Evolutionary conservation across 495 filamentous ascomycete genomes (phyloP), one percentile per base, ranked within the genome.

Genomic region (Tuber calosporum): DNA sequence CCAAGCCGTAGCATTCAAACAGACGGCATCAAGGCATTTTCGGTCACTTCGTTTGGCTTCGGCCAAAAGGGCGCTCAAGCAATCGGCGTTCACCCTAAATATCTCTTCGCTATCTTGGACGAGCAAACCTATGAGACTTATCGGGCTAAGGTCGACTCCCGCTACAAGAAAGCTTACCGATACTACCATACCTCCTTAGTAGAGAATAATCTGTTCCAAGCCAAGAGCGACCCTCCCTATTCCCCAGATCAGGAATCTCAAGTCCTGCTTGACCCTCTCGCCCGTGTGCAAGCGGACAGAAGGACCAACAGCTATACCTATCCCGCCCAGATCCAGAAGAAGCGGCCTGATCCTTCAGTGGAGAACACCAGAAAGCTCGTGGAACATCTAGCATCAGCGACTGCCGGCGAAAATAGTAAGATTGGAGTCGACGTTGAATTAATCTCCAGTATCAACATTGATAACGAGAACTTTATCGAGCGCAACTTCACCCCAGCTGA

Each of bases 11-110:
- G 88, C 84, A 94, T 99, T 80, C 96, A 99, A 85, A 99, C 95
- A 39, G 95, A 98, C 80, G 95, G 96, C 71, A 85, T 99, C 84
- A 98, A 97, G 84, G 95, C 95, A 8, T 98, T 99, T 88, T 96
- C 93, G 0, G 91, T 99, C 71, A 99, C 96, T 20, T 99, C 95
- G 2, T 99, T 99, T 84, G 95, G 95, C 83, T 99, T 99, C 85
- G 95, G 95, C 74, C 95, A 99, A 84, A 98, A 98, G 88, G 95
- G 95, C 80, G 93, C 95, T 69, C 96, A 98, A 84, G 94, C 91
- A 67, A 93, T 99, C 82, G 96, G 94, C 84, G 91, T 99, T 70
- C 94, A 98, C 83, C 92, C 95, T 72, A 93, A 90, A 83, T 99
- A 98, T 83, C 89, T 99, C 72, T 99, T 90, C 81, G 95, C 96